Evolutionary conservation across 345 rosid genomes (phyloP), one percentile per base, ranked within the genome.

Genomic region (Excoecaria cochinchinensis): DNA sequence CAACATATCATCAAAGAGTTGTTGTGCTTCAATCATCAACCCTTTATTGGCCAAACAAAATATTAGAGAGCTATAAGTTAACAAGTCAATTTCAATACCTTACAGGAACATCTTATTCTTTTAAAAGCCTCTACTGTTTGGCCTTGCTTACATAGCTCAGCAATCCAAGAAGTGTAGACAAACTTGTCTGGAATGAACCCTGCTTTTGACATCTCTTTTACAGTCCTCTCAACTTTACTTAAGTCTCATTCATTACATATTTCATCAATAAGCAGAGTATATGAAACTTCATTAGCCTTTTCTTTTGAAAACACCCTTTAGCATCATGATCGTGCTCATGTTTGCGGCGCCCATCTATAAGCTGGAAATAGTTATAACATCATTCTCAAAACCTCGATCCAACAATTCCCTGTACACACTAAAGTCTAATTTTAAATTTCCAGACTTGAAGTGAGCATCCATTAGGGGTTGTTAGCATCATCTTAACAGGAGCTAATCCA

Each of bases 91-190:
- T 72, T 73, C 78, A 3, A 84, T 70, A 39, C 87, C 87, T n/a
- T 86, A 85, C 76, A 65, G 79, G 66, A 86, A 78, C 89, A 86
- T 86, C 80, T 46, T 75, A 25, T 78, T 77, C 77, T 83, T 86
- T 75, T 77, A 80, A 83, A 86, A 3, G 89, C 89, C 60, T 78
- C 85, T 17, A 83, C 64, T 76, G 83, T 70, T 64, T 78, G 67
- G 61, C 87, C 89, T 62, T 86, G 79, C 74, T 74, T 73, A 65
- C 87, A 86, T 36, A 86, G 73, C 56, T 85, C 87, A 7, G 87
- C 83, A 56, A 86, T 86, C 85, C 84, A 86, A 64, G 78, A 82
- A 70, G 89, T 86, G 73, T 82, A 86, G 77, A 82, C 82, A 82
- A 81, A 82, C 78, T 84, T 84, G 80, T 86, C 84, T 1, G 82